Evolutionary conservation across 2,329 filamentous ascomycete species (phyloP), one percentile per base, ranked within the genome.

Genomic region (Colletotrichum navitas): DNA sequence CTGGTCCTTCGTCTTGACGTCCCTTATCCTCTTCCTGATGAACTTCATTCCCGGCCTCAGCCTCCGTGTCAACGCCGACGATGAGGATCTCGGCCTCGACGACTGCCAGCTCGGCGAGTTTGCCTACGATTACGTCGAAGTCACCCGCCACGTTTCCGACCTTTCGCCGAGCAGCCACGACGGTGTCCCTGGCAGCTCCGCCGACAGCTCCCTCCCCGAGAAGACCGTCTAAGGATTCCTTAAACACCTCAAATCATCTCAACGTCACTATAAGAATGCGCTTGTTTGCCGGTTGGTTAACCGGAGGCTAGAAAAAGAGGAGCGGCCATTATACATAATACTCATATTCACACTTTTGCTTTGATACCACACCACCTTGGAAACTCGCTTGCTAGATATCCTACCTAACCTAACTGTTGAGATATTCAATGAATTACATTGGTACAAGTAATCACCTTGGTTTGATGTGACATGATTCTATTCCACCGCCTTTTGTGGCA

Each of bases 101-200:
- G 92, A 94, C 77, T 88, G 89, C 79, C 91, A 94, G 83, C 90
- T 94, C 63, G 93, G 93, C 81, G 93, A 95, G 83, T 94, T 94
- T 77, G 92, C 92, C 36, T 94, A 94, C 84, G 92, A 94, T 80
- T 94, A 94, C 80, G 92, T 94, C 76, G 92, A 94, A 87, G 79
- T 90, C 59, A 85, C 85, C 51, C 85, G 88, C 66, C 92, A 95
- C 76, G 89, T 94, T 66, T 83, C 80, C 71, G 85, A 83, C 47
- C 73, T 75, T n/a, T 55, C 75, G 4, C 65, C 68, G 11, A 49
- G 34, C 39, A 63, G 65, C 43, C 54, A 69, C 16, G 69, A 63
- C 4, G 68, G 55, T 16, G 43, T 55, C n/a, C 61, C 67, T 1
- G 52, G 56, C 4, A 68, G 71, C 55, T 74, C 71, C 16, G 73